These are phyloP conservation scores for Kwoniella shandongensis DNA, from an alignment of 768 basidiomycete species.

Conservation along the genomic window DNA sequence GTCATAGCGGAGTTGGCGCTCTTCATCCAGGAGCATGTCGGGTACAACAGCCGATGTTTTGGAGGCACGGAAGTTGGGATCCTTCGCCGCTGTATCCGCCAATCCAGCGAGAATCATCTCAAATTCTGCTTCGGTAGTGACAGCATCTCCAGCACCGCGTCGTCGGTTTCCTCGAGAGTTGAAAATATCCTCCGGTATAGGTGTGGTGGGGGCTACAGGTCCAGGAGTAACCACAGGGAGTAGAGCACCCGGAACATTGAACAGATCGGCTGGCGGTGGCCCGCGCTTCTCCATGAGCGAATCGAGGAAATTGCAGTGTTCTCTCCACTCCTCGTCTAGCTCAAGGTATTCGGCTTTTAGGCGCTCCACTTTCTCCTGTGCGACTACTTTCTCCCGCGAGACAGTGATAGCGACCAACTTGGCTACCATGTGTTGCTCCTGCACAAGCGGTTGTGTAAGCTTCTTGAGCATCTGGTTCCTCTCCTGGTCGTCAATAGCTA, in stretches of 20 bases:
- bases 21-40: slow-evolving; percentile 63
- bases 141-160: slow-evolving; percentile 67
- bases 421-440: slow-evolving; percentile 10
- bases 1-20: slow-evolving; percentile 58
- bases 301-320: slow-evolving; percentile 34
- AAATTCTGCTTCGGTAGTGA: slow-evolving; percentile 93
- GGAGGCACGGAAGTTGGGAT: slow-evolving; percentile 81
- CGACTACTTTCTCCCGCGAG: slow-evolving; percentile 12
- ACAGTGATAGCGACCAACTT: slow-evolving; percentile 16
- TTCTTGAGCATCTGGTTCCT: slow-evolving; percentile 1
- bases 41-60: slow-evolving; percentile 83
- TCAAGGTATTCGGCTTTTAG: slow-evolving; percentile 34
- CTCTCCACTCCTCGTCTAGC: slow-evolving; percentile 39
- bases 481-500: slow-evolving; percentile 8
- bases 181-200: slow-evolving; percentile 28
- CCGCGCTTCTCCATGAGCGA: slow-evolving; percentile 41
- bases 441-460: background rate
- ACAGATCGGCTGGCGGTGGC: slow-evolving; percentile 38
- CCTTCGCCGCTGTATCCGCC: slow-evolving; percentile 85
- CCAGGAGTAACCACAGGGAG: slow-evolving; percentile 33
- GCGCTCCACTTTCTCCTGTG: slow-evolving; percentile 10
- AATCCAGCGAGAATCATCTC: slow-evolving; percentile 94
- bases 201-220: slow-evolving; percentile 31
- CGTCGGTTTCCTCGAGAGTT: slow-evolving; percentile 46
- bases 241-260: slow-evolving; percentile 28